phyloP scores from a whole-genome alignment of 176 grass and related monocot species.

The Tuctoria greenei region DNA sequence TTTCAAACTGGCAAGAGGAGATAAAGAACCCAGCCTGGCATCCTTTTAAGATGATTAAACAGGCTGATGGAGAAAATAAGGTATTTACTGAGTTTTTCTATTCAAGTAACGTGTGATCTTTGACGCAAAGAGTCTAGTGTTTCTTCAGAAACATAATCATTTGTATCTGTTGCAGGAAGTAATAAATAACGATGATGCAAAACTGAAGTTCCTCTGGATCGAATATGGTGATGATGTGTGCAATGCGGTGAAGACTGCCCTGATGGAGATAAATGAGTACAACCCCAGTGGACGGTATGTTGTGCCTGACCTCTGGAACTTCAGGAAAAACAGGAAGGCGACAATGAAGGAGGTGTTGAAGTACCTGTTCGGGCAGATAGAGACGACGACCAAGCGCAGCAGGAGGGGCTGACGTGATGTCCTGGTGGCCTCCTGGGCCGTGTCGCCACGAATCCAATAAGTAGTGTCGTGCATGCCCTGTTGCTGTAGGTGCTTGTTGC shows the following conservation, averaged over 20 bases:
- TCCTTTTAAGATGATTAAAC: conserved; percentile 70
- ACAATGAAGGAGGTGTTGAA: conserved; percentile 76
- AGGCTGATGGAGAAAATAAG: conserved; percentile 48
- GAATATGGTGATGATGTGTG: conserved; percentile 75
- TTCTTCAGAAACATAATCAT: neutral
- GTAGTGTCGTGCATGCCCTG: neutral
- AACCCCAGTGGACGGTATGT: conserved; percentile 72
- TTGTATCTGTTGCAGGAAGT: conserved; percentile 50
- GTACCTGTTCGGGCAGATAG: conserved; percentile 58
- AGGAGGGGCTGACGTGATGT: conserved; percentile 5
- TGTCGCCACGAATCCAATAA: neutral
- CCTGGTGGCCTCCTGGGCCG: neutral
- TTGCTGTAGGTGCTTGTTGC: neutral
- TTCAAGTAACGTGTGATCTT: conserved; percentile 6
- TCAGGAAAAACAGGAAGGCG: conserved; percentile 60
- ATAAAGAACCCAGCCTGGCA: conserved; percentile 92
- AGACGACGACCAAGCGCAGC: conserved; percentile 33
- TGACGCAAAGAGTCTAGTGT: conserved; percentile 1
- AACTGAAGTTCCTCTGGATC: conserved; percentile 57
- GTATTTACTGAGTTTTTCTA: conserved; percentile 38
- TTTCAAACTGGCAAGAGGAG: conserved; percentile 75
- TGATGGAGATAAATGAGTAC: conserved; percentile 75
- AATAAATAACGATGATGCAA: conserved; percentile 62
- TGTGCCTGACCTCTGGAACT: conserved; percentile 78
- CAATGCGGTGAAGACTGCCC: conserved; percentile 77